Conservation (phyloP, 306 rosid genomes). For the Pyrus betulifolia region DNA sequence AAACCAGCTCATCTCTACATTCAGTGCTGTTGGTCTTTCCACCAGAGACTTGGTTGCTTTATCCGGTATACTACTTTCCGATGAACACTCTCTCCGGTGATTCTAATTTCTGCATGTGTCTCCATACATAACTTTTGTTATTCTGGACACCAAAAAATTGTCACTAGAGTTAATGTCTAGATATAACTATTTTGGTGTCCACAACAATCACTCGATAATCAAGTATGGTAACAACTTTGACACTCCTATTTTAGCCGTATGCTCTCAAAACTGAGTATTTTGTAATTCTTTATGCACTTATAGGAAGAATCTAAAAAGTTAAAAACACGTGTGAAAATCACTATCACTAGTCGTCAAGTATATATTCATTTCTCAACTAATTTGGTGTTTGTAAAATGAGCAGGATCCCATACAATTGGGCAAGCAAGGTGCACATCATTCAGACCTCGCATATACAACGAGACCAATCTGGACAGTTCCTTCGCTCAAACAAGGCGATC, state of each 20-base stretch:
- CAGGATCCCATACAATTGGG: constrained; percentile 83
- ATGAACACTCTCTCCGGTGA: not conserved
- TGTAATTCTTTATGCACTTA: too few relatives aligned
- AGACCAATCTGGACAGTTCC: constrained; percentile 38
- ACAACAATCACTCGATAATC: too few relatives aligned
- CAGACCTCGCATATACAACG: constrained; percentile 57
- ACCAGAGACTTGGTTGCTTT: constrained; percentile 70
- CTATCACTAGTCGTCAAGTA: too few relatives aligned
- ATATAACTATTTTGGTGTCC: too few relatives aligned
- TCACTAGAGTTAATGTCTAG: too few relatives aligned
- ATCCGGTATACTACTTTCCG: constrained; percentile 34
- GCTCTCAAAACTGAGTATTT: too few relatives aligned
- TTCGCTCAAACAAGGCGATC: constrained; percentile 46
- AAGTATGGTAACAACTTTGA: too few relatives aligned
- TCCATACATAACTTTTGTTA: not conserved
- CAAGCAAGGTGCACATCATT: constrained; percentile 71
- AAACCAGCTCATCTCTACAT: constrained; percentile 51
- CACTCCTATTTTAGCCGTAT: too few relatives aligned
- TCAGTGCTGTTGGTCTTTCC: constrained; percentile 62
- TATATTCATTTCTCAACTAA: not conserved
- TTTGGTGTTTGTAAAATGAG: not conserved
- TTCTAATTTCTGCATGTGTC: not conserved
- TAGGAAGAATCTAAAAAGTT: too few relatives aligned
- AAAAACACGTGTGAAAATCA: not conserved
- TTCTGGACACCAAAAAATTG: not conserved